A percentile compares a stretch with the other conserved stretches of the same genome.
Conservation (phyloP, 805 yeast genomes). For the Pichia nanzhaoensis region DNA sequence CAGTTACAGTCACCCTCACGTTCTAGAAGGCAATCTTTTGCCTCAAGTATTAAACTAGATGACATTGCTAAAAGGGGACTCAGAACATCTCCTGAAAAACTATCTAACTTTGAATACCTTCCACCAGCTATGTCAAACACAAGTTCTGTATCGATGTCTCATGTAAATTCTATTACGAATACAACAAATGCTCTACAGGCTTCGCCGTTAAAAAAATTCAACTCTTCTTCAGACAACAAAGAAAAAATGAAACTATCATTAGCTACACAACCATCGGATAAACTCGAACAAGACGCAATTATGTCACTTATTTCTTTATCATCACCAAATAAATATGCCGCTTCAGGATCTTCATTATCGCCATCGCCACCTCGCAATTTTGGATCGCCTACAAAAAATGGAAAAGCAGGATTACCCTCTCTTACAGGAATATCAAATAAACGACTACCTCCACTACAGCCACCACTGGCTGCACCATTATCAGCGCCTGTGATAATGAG, state of each 20-base stretch:
- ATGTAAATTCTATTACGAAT: background rate
- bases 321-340: slow-evolving; percentile 35
- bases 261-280: slow-evolving; percentile 18
- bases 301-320: slow-evolving; percentile 49
- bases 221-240: background rate
- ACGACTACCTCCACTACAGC: slow-evolving; percentile 5
- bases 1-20: too few relatives aligned
- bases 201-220: slow-evolving; percentile 14
- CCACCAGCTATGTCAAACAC: background rate
- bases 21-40: slow-evolving; percentile 15
- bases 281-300: slow-evolving; percentile 48
- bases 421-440: slow-evolving; percentile 4
- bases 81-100: slow-evolving; percentile 11
- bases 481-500: slow-evolving; percentile 6
- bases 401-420: background rate
- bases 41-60: slow-evolving; percentile 22
- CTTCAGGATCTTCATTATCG: slow-evolving; percentile 11
- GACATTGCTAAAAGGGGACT: slow-evolving; percentile 22
- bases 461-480: slow-evolving; percentile 2
- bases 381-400: slow-evolving; percentile 5
- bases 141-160: background rate
- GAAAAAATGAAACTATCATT: background rate
- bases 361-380: slow-evolving; percentile 11
- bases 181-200: slow-evolving; percentile 1
- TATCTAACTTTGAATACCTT: background rate